Evolutionary conservation across 2,329 filamentous ascomycete genomes (phyloP).

Genomic region (Hypoxylon sp.): DNA sequence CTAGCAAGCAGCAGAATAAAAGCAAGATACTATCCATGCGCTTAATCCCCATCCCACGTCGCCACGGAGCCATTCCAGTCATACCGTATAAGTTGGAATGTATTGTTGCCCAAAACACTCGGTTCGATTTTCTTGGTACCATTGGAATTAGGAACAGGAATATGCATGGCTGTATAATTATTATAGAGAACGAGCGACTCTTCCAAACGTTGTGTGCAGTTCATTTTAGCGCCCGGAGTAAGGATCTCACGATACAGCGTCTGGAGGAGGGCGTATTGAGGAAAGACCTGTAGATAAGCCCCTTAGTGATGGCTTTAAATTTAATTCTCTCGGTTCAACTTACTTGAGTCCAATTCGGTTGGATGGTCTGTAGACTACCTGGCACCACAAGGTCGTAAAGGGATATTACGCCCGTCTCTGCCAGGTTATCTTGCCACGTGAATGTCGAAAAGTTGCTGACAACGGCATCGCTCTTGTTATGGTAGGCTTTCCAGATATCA

Average conservation of each 20-base stretch:
- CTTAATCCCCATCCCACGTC: too few species aligned
- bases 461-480: not conserved
- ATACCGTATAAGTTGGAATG: not conserved
- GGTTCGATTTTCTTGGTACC: not conserved
- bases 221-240: not conserved
- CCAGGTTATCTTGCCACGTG: not conserved
- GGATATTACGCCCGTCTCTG: conserved; percentile 1
- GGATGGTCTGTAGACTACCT: not conserved
- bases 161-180: not conserved
- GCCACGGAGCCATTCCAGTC: not conserved
- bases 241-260: not conserved
- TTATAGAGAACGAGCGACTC: not conserved
- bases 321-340: not conserved
- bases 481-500: not conserved
- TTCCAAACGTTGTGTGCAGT: not conserved
- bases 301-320: not conserved
- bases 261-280: conserved; percentile 1
- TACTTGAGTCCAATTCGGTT: conserved; percentile 3
- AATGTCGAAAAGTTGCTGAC: not conserved
- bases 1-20: not conserved
- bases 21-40: not conserved
- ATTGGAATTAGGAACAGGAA: not conserved
- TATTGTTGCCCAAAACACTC: not conserved
- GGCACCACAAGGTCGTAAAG: not conserved
- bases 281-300: not conserved